Evolutionary conservation across 2,329 filamentous ascomycete genomes (phyloP), one percentile per base, ranked within the genome.

Genomic region (Dactylella cylindrospora): DNA sequence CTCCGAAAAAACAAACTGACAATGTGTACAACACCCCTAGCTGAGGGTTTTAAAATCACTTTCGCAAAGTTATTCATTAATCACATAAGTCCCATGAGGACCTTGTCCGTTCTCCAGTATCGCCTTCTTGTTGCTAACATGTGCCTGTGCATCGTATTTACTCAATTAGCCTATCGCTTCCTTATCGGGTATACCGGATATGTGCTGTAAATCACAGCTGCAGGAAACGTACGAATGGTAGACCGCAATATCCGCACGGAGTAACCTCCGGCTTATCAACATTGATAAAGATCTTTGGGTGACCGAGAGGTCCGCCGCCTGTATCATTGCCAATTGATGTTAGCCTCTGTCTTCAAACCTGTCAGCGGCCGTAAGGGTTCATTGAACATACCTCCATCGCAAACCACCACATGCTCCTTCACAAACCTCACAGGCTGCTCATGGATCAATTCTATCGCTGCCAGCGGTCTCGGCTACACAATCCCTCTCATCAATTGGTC

Each of bases 221-320:
- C n/a, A n/a, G n/a, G 26, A 29, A 49, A 75, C 90, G 72, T 80
- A 97, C 93, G 73, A 84, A 98, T 69, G 93, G 93, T 67, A 93
- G 73, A 47, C 93, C 93, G 73, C 93, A 98, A 78, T 98, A 98
- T 71, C 81, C 85, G 79, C 93, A 98, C 72, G 79, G 78, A 74
- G 83, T 82, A 70, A 98, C 95, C 78, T 97, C 84, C 35, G 93
- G 88, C 80, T 96, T 97, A 76, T 98, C 93, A 67, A 87, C 85
- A 76, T 98, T 98, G 81, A 98, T 98, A 74, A 90, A 98, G 76
- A 98, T 86, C 71, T 83, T 82, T 43, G 93, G 93, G 74, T 98
- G 93, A 35, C 93, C 93, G 51, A 88, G 77, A 25, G 90, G 85
- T 38, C 91, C 93, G 68, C 90, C 90, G 59, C 91, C 67, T 69